Base-by-base conservation (phyloP, 2,329 filamentous ascomycete genomes). In the Zasmidium citrigriseum region DNA sequence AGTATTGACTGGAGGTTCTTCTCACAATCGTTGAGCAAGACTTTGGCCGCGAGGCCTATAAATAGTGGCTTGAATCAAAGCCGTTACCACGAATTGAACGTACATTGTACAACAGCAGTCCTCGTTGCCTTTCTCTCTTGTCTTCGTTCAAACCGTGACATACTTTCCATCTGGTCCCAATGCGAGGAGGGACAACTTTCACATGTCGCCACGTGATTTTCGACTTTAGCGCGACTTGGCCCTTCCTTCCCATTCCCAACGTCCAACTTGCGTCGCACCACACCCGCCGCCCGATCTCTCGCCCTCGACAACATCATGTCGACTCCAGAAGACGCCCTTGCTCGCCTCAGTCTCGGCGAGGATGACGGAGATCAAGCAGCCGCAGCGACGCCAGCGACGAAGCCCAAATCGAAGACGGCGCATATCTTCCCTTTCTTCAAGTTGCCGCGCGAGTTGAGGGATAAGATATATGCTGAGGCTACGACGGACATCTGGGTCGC, bases 21-120 rank as follows among this genome's bases (percentile, higher is more conserved):
- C 50, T 45, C 38, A 52, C 50, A 12, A 24, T 45, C 50, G 50
- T 24, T 52, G 50, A 44, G 48, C 24, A 52, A 52, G 11, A 52
- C 21, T 41, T 45, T 44, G 50, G 34, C 29, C 34, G 29, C 25
- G 12, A 44, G 34, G 29, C 23, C 18, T 34, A 44, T 16, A 45
- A 18, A 34, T 34, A 45, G 50, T 21, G n/a, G 20, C 18, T 44
- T n/a, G 22, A n/a, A 23, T 22, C n/a, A n/a, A 21, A 5, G 10
- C 38, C 29, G 16, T 41, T 11, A 25, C 34, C 25, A 45, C 25
- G 16, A 52, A 2, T 11, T 20, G 25, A 52, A 52, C 24, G 50
- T 52, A 45, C 34, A 41, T 41, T 41, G 34, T 7, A 7, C 27
- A 29, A 7, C 27, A 29, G 14, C 12, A 16, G 14, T 41, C 14